Percentiles rank a stretch among this genome's conserved stretches.
phyloP scores from a whole-genome alignment of 345 rosid species.

The Punica granatum region DNA sequence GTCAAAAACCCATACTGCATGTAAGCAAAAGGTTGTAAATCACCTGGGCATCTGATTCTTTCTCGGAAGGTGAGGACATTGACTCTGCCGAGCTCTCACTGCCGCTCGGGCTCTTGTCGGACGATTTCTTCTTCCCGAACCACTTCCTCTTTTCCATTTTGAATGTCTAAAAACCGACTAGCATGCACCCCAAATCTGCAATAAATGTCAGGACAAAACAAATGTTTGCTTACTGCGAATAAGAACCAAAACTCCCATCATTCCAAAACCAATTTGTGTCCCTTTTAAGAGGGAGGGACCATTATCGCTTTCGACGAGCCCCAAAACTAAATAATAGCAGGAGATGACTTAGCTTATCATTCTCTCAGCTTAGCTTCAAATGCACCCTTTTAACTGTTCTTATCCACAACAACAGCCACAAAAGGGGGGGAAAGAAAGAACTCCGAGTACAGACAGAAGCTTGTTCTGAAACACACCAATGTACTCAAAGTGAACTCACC shows the following conservation, averaged over 20 bases:
- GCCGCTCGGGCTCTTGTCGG: slow-evolving; percentile 71
- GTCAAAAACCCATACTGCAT: neutral
- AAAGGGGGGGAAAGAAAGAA: neutral
- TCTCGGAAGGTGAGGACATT: slow-evolving; percentile 60
- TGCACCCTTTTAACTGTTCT: slow-evolving; percentile 26
- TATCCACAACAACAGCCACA: neutral
- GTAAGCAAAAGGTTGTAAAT: slow-evolving; percentile 5
- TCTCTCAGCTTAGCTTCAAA: slow-evolving; percentile 49
- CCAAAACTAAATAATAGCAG: neutral
- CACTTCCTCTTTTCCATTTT: slow-evolving; percentile 74
- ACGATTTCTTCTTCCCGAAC: slow-evolving; percentile 64
- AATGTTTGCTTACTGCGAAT: neutral
- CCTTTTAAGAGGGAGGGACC: neutral
- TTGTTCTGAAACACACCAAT: neutral
- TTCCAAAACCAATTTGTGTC: neutral
- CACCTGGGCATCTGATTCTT: slow-evolving; percentile 71
- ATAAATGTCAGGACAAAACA: slow-evolving; percentile 7
- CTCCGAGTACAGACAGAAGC: neutral
- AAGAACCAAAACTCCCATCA: neutral
- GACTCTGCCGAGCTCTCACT: slow-evolving; percentile 60
- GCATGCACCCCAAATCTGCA: slow-evolving; percentile 40
- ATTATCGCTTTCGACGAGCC: neutral
- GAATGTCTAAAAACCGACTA: slow-evolving; percentile 14
- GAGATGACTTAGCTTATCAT: slow-evolving; percentile 10
- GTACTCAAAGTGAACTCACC: neutral